Base-by-base conservation (phyloP, 306 rosid species). In the Gillenia trifoliata region DNA sequence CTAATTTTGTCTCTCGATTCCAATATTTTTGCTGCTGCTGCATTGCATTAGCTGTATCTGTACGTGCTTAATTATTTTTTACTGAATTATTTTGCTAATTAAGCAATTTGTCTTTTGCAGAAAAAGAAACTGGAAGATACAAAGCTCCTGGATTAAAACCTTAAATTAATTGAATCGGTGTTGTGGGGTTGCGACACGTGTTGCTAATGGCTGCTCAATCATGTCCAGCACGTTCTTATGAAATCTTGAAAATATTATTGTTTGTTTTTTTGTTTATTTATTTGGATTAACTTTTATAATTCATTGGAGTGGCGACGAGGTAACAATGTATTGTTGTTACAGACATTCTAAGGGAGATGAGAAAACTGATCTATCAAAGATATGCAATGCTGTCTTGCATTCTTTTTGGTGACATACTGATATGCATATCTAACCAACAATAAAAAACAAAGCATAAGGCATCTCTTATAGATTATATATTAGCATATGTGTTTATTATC, bases 171-270 rank as follows among this genome's bases (percentile, higher is more conserved):
- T 20, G 8, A 38, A 36, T 38, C 13, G 54, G 65, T 25, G 28
- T 20, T 31, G 3, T 34, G 66, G 28, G 19, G n/a, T 36, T 9
- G 75, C 17, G 75, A 72, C 50, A 41, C 76, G 45, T 34, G 68
- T n/a, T 34, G 45, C 4, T 1, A 15, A 15, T 29, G 38, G 66
- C 68, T 33, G 30, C 64, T 72, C 76, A 72, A 60, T 72, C 68
- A 60, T 72, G 76, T 50, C 40, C 49, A 26, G 43, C 76, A 72
- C 68, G 68, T 57, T 59, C 57, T 41, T 59, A 26, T 38, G 76
- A 72, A 71, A 57, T 72, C 55, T 41, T 59, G 30, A 59, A 28
- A 59, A 59, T 12, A 12, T 22, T 56, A 1, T 28, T 25, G 1
- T 5, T 59, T 11, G 2, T 59, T 4, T 5, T 23, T 25, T 25